These are phyloP conservation scores for Aegilops speltoides DNA, from an alignment of 176 grass and related monocot genomes.

Conservation along the genomic window DNA sequence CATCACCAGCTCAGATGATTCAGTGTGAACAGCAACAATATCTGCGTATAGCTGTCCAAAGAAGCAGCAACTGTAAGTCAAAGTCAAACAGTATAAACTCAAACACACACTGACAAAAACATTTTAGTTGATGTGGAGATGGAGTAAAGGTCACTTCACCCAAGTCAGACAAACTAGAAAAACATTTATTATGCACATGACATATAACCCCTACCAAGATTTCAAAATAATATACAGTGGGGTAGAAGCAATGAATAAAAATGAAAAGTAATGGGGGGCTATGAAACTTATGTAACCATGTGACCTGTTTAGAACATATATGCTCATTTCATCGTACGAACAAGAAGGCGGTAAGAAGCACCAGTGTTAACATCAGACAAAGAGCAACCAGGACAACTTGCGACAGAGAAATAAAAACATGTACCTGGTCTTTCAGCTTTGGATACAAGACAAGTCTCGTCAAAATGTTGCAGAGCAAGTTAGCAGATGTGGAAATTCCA, in stretches of 20 bases:
- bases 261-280: neutral
- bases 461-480: slow-evolving; percentile 72
- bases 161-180: neutral
- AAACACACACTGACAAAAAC: neutral
- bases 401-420: slow-evolving; percentile 24
- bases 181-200: neutral
- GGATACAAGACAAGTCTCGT: slow-evolving; percentile 52
- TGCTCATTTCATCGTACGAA: neutral
- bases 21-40: slow-evolving; percentile 43
- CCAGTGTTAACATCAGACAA: slow-evolving; percentile 20
- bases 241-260: neutral
- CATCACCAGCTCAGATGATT: slow-evolving; percentile 35
- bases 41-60: slow-evolving; percentile 66
- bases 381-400: slow-evolving; percentile 15
- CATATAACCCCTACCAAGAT: neutral
- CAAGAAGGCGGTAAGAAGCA: slow-evolving; percentile 13
- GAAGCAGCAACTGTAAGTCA: slow-evolving; percentile 18
- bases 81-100: neutral
- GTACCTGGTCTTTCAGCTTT: slow-evolving; percentile 81
- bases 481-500: slow-evolving; percentile 74
- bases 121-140: neutral
- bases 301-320: neutral
- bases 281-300: neutral
- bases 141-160: neutral
- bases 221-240: neutral